These are phyloP conservation scores for Coemansia sp. DNA, from an alignment of 192 early-diverging fungal genomes.

Conservation along the genomic window DNA sequence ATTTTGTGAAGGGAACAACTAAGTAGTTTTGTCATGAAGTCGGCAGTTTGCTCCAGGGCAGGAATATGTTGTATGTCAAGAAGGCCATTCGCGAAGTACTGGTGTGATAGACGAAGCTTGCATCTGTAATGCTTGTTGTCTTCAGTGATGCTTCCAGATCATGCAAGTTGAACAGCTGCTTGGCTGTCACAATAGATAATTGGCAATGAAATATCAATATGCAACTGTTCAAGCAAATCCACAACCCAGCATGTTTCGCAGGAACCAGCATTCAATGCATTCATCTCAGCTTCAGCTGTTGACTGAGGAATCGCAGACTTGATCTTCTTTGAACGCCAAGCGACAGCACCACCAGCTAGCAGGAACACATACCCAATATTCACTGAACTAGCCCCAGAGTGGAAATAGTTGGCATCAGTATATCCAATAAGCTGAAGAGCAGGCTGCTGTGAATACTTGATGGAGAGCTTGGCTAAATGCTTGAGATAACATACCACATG, in stretches of 20 bases:
- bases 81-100: not conserved
- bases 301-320: slow-evolving; percentile 12
- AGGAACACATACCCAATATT: slow-evolving; percentile 6
- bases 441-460: not conserved
- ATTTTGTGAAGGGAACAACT: not conserved
- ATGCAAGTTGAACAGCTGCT: not conserved
- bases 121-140: slow-evolving; percentile 1
- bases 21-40: not conserved
- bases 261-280: slow-evolving; percentile 9
- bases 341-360: slow-evolving; percentile 8
- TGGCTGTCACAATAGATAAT: not conserved
- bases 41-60: not conserved
- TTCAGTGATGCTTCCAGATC: not conserved
- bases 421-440: not conserved
- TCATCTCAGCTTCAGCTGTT: slow-evolving; percentile 9
- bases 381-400: slow-evolving; percentile 1
- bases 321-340: slow-evolving; percentile 9
- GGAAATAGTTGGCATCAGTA: slow-evolving; percentile 6
- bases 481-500: not conserved
- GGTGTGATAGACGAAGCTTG: not conserved
- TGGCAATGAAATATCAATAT: not conserved
- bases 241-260: slow-evolving; percentile 1
- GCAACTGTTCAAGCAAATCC: not conserved
- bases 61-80: not conserved
- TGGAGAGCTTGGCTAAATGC: not conserved